Evolutionary conservation across 2,329 filamentous ascomycete genomes (phyloP).

Genomic region (Talaromyces sp.): DNA sequence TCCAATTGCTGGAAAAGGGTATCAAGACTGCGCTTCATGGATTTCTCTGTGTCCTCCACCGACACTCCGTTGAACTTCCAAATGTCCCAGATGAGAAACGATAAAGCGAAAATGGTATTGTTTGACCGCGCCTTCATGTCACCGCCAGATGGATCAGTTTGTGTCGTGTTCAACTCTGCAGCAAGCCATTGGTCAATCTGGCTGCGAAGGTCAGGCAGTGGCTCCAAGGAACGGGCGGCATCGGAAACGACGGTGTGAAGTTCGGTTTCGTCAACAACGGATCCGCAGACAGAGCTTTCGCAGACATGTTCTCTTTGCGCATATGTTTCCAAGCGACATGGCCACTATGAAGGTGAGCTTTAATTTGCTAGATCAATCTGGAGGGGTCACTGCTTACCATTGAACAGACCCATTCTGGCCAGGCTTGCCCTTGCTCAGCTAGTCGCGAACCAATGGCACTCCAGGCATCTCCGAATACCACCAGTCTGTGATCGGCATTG

Average conservation of each 20-base stretch:
- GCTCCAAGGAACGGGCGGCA: conserved; percentile 28
- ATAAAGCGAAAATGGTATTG: conserved; percentile 37
- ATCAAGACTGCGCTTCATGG: conserved; percentile 33
- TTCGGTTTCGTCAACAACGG: conserved; percentile 37
- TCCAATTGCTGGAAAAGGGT: conserved; percentile 36
- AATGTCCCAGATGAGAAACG: conserved; percentile 43
- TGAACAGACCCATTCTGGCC: conserved; percentile 40
- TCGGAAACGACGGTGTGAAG: conserved; percentile 26
- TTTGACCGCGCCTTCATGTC: conserved; percentile 29
- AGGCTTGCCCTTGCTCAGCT: conserved; percentile 30
- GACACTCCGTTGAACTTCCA: conserved; percentile 36
- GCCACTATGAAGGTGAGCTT: conserved; percentile 27
- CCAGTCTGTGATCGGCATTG: conserved; percentile 30
- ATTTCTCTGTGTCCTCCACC: conserved; percentile 25
- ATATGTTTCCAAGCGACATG: conserved; percentile 37
- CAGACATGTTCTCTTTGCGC: conserved; percentile 32
- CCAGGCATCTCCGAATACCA: conserved; percentile 44
- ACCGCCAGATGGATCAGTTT: conserved; percentile 25
- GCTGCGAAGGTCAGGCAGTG: conserved; percentile 37
- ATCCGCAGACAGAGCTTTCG: conserved; percentile 30
- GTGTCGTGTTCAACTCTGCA: conserved; percentile 31
- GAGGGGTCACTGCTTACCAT: too few species aligned
- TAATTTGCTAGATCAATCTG: too few species aligned
- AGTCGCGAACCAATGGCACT: conserved; percentile 34
- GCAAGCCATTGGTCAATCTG: conserved; percentile 39